Base-by-base conservation (phyloP, 257 asterid species). In the Ballota nigra region DNA sequence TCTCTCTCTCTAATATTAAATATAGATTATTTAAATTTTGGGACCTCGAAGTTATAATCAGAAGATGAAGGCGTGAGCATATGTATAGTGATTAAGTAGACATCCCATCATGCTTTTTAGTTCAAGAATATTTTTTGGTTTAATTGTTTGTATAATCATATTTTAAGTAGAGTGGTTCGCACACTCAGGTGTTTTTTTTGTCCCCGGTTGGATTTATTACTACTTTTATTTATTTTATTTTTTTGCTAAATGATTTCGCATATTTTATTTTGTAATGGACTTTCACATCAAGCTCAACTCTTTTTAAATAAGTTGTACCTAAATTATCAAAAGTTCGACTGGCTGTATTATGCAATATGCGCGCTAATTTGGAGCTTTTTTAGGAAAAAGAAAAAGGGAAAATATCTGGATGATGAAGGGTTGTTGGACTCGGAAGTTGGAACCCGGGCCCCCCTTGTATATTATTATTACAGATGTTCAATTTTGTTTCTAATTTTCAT, bases 11-110 rank as follows among this genome's bases (percentile, higher is more conserved):
- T 11, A 1, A 4, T 23, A 9, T 22, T 8, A 33, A 31, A 16
- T 33, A 8, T 36, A 1, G 13, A 9, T 18, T 12, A 26, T 2
- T 34, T 34, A 29, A 70, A 18, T 49, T 51, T 31, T 3, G n/a
- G 38, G 71, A 22, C 60, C 66, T 38, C 72, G 67, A 65, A 55
- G n/a, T 52, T 51, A 34, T 51, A 63, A 62, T 64, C 24, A 33
- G 78, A 40, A 64, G 53, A 66, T 65, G 60, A 74, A 38, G 58
- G 79, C 74, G 74, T 67, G 79, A 18, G 79, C 24, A 56, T 64
- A 26, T 45, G 53, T 16, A 22, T 34, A 51, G 63, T 31, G 28
- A 63, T 53, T 53, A 45, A 58, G 57, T 34, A 38, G 64, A 53
- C 73, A 12, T 15, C 52, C 29, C 51, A 62, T 47, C 49, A 64